phyloP scores from a whole-genome alignment of 148 eudicot genomes.

The Camellia granthamiana region DNA sequence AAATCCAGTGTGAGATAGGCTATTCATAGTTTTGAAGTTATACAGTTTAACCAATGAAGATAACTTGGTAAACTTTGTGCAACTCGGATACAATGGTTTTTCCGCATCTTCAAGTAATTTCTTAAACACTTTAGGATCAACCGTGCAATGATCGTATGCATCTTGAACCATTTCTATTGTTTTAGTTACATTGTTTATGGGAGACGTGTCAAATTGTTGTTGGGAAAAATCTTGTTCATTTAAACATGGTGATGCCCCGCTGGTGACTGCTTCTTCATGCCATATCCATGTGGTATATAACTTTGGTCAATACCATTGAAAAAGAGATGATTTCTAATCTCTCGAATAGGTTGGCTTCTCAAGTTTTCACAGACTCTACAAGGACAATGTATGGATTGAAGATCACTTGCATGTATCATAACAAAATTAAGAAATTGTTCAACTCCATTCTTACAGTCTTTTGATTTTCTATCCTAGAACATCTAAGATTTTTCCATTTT shows the following conservation, averaged over 20 bases:
- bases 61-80: too few relatives aligned
- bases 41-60: too few relatives aligned
- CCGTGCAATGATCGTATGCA: neutral
- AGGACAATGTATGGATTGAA: too few relatives aligned
- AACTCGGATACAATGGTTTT: neutral
- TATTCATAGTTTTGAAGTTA: too few relatives aligned
- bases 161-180: too few relatives aligned
- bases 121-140: neutral
- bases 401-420: neutral
- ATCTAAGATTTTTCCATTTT: neutral
- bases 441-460: neutral
- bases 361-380: too few relatives aligned
- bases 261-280: neutral
- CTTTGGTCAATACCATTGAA: neutral
- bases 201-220: too few relatives aligned
- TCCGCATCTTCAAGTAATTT: neutral
- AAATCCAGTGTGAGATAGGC: too few relatives aligned
- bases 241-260: too few relatives aligned
- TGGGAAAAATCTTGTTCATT: too few relatives aligned
- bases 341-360: too few relatives aligned
- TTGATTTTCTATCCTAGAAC: neutral
- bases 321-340: neutral
- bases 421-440: neutral
- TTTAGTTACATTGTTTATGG: too few relatives aligned
- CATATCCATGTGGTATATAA: neutral